A percentile compares a stretch with the other conserved stretches of the same genome.
Evolutionary conservation across 2,329 filamentous ascomycete species (phyloP).

Genomic region (Arthrobotrys sinensis): DNA sequence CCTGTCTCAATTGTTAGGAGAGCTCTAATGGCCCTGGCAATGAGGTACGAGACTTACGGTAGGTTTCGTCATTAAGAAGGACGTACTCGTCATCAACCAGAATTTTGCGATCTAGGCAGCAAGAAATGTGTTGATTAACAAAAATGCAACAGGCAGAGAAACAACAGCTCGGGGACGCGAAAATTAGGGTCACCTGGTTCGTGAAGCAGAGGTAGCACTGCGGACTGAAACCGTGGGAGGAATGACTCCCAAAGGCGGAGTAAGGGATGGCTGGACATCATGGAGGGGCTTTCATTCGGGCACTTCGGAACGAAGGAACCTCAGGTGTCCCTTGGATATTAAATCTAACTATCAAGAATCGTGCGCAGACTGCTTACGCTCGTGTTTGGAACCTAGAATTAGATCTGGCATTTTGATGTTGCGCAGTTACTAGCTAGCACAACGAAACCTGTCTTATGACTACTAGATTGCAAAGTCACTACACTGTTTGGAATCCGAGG

Average conservation of each 20-base stretch:
- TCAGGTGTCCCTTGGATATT: no score
- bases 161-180: neutral
- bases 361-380: no score
- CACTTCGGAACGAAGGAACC: no score
- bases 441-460: no score
- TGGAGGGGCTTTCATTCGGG: neutral
- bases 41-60: conserved; percentile 24
- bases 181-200: conserved; percentile 15
- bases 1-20: conserved; percentile 3
- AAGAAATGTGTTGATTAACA: conserved; percentile 44
- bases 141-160: conserved; percentile 39
- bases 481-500: no score
- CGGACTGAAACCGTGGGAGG: conserved; percentile 23
- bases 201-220: conserved; percentile 6
- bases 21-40: neutral
- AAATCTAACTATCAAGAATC: no score
- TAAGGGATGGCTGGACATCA: neutral
- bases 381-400: no score
- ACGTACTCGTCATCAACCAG: conserved; percentile 18
- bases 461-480: no score
- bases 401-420: no score
- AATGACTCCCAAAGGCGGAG: conserved; percentile 20
- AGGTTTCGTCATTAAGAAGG: conserved; percentile 46
- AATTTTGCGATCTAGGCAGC: conserved; percentile 24
- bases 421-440: no score